Evolutionary conservation across 768 basidiomycete species (phyloP).

Genomic region (Kwoniella europaea): DNA sequence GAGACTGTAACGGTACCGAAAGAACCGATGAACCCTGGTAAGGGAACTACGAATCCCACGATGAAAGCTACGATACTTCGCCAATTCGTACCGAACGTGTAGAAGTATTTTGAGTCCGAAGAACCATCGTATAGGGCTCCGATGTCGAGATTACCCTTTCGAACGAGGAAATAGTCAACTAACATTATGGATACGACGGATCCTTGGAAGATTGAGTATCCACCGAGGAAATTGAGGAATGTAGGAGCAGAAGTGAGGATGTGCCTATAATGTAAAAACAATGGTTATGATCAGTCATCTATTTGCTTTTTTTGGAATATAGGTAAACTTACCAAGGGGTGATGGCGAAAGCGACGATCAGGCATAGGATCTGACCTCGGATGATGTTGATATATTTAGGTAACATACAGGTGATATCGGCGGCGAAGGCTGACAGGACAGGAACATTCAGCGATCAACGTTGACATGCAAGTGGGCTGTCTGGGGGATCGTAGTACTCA

Average conservation of each 20-base stretch:
- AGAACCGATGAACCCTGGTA: constrained; percentile 36
- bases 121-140: constrained; percentile 32
- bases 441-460: background rate
- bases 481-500: constrained; percentile 9
- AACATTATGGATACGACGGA: constrained; percentile 38
- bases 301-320: no score
- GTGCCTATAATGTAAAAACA: constrained; percentile 10
- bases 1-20: constrained; percentile 40
- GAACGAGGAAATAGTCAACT: constrained; percentile 39
- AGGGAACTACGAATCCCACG: constrained; percentile 28
- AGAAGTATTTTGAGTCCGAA: constrained; percentile 30
- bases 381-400: constrained; percentile 41
- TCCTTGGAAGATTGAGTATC: constrained; percentile 39
- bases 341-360: constrained; percentile 32
- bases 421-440: constrained; percentile 27
- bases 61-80: constrained; percentile 29
- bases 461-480: background rate
- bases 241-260: constrained; percentile 32
- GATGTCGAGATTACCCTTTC: constrained; percentile 37
- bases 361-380: constrained; percentile 33
- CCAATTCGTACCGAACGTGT: constrained; percentile 31
- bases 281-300: background rate
- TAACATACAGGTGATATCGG: constrained; percentile 37
- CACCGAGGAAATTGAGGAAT: constrained; percentile 41
- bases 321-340: constrained; percentile 31